Base-by-base conservation (phyloP, 1,139 yeast genomes). In the Protomyces pachydermus region DNA sequence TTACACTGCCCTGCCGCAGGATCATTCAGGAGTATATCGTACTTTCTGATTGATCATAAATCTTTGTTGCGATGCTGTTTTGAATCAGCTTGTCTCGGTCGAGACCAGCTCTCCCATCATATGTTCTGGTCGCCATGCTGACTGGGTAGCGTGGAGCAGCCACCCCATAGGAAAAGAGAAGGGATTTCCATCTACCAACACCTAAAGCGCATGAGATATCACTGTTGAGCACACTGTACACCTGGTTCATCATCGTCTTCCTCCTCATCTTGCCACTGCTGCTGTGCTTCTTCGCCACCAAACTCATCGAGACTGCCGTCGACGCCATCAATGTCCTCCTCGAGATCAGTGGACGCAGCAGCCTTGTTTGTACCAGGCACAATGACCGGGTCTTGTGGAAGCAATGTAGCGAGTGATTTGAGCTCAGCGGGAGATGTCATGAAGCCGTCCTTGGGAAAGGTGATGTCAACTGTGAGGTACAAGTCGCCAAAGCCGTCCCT, bases 401-500 rank as follows among this genome's bases (percentile, higher is more conserved):
- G 38, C 51, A 65, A 53, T n/a, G 50, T 9, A 8, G 52, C 42
- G 18, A 66, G 56, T 25, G 20, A 14, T 16, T 45, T 23, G 48
- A 66, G 52, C 34, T 66, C 68, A 12, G 63, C 58, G 34, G 25
- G 39, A 18, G 66, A 69, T 3, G 53, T 23, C 38, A 65, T 34
- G 95, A 95, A 88, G 70, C 84, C 82, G 73, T 89, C 95, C 48
- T 81, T 80, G 1, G 98, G 98, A 74, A 93, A 93, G 69, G 85
- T 89, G 63, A 93, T 84, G 28, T 84, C 84, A 28, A 90, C 74
- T 65, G 81, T 82, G 23, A 93, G 78, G 70, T 85, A 91, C 70
- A 93, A 76, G 73, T 90, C 91, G 32, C 98, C 98, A 58, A 80
- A 79, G 20, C 75, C 71, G 56, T 74, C 76, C 10, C 76, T 70